Conservation (phyloP, 805 yeast species). For the Candida dendrica region DNA sequence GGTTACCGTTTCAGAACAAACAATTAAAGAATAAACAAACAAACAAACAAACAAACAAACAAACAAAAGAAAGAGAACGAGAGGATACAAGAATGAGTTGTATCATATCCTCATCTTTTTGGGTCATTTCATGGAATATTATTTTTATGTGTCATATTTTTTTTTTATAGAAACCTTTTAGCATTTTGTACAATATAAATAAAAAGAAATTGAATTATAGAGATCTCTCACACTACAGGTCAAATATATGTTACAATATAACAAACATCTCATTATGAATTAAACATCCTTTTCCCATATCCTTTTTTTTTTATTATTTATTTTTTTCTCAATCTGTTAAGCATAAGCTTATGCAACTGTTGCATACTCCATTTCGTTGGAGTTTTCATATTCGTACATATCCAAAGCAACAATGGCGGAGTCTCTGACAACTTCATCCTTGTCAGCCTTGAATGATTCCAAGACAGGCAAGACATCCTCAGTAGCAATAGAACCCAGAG, state of each 20-base stretch:
- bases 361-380: conserved; percentile 71
- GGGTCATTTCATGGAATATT: no score
- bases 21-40: no score
- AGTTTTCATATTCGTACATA: conserved; percentile 94
- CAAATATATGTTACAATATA: no score
- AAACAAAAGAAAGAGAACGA: not conserved
- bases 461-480: conserved; percentile 91
- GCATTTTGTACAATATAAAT: no score
- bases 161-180: no score
- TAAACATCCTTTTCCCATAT: no score
- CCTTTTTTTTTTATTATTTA: not conserved
- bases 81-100: not conserved
- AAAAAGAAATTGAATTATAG: no score
- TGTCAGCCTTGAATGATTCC: conserved; percentile 68
- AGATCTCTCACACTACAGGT: no score
- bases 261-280: no score
- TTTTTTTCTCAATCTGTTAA: not conserved
- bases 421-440: conserved; percentile 88
- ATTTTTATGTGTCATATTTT: no score
- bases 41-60: no score
- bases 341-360: conserved; percentile 12
- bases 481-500: conserved; percentile 93
- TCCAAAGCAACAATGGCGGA: conserved; percentile 96
- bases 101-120: no score
- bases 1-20: conserved; percentile 92